Evolutionary conservation across 148 eudicot genomes (phyloP), one percentile per base, ranked within the genome.

Genomic region (Heliamphora exappendiculata): DNA sequence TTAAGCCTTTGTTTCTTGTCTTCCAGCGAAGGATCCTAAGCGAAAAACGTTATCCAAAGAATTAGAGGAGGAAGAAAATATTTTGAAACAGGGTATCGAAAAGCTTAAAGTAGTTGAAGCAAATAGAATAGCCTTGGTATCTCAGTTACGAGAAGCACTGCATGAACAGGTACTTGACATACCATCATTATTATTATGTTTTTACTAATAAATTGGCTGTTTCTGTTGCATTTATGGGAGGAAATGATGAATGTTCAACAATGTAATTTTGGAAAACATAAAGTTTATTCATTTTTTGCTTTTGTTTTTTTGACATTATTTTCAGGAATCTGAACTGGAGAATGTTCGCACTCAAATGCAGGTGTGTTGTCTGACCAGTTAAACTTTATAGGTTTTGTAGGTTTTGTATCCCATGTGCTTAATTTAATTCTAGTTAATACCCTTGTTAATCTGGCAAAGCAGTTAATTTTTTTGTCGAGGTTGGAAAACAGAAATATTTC

Each of bases 321-420:
- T 78, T 58, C 96, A 92, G 98, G 98, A 92, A 82, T 92, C 98
- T 3, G 97, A 92, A 79, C 82, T 92, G 83, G 98, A 92, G 88
- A 91, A 82, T 87, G 79, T 91, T 81, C 96, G 96, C 74, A 95
- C 96, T 0, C 97, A 92, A 78, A 87, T 91, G 81, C 97, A 95
- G 98, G 98, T 92, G 53, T 72, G 70, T 72, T 11, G 70, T 75
- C 65, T 50, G 29, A 19, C 65, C 37, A 67, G 28, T 45, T 17
- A 7, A 37, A 36, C 64, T 24, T 72, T 63, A 29, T 42, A 5
- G 5, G 5, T 42, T 42, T 42, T 42, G 47, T 11, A 42, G 10
- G 47, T 42, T 1, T 42, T 11, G 5, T 42, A 11, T 42, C 1
- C 8, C 47, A 42, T 42, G 0, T 42, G 47, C 8, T 11, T 42